Base-by-base conservation (phyloP, 805 yeast species). In the Nakazawaea pomicola region DNA sequence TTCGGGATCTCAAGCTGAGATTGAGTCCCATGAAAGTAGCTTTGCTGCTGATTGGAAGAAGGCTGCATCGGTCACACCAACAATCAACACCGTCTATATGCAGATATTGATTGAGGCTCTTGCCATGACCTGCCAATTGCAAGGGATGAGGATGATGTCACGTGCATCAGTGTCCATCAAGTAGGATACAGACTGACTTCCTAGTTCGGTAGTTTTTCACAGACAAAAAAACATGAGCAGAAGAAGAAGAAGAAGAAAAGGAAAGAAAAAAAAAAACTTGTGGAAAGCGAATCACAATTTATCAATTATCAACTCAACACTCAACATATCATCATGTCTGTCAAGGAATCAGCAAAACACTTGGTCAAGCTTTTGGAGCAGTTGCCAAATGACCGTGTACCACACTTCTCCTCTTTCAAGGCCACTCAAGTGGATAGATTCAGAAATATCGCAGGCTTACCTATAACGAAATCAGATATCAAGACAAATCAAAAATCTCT, bases 341-440 rank as follows among this genome's bases (percentile, higher is more conserved):
- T 61, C 4, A 72, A 65, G 47, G 78, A 74, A 47, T 65, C 77
- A 28, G 78, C 80, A 3, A 75, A 72, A 52, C 72, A 73, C 47
- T 70, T 84, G 36, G 73, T 83, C 23, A 65, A 68, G 25, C 61
- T 79, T 10, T 59, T 84, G 36, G 80, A 79, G 48, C 72, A 72
- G 17, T 67, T 83, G 32, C 95, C 95, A 12, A 69, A 74, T 45
- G 93, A 84, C 50, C 72, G 80, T 46, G 68, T 85, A 38, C 73
- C 73, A 50, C 87, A 82, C 55, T 68, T 78, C 46, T 78, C 84
- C 0, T 80, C 87, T 5, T 82, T 84, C 63, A 84, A 79, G 53
- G 80, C 76, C 34, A 57, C 73, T 0, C 93, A 84, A 58, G 62
- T 83, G 29, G 73, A 73, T 45, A 64, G 82, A 56, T 76, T 72